Base-by-base conservation (phyloP, 345 rosid species). In the Rhizophora mangle region DNA sequence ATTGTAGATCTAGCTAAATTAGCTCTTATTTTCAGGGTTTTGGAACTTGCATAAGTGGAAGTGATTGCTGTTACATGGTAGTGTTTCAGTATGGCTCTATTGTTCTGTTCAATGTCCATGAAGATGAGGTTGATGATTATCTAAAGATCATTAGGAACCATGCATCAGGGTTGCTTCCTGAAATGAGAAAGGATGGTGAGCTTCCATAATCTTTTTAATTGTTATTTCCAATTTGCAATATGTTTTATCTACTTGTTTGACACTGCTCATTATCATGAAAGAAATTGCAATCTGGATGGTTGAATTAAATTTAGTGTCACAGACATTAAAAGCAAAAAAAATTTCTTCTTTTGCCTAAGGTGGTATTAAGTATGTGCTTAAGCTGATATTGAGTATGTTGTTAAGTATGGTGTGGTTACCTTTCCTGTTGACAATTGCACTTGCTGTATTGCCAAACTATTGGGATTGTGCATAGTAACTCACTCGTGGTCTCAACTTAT, bases 161-260 rank as follows among this genome's bases (percentile, higher is more conserved):
- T 78, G 88, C 98, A 36, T 87, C 89, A 36, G 96, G 96, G 43
- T 79, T 88, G 92, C 97, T 91, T 60, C 88, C 92, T 7, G 98
- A 94, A 71, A 91, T 88, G 98, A 88, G 86, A 79, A 94, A 89
- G 80, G 97, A 94, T 76, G 98, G 98, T 88, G 78, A 85, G 90
- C 54, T 72, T 49, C 20, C 61, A 22, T 51, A 11, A 63, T 24
- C 61, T 53, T 58, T 11, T 34, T 64, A 60, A 26, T 59, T 24
- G 6, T 65, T 4, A 8, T 39, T 54, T 61, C 30, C n/a, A 53
- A 22, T 7, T 51, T 22, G 19, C 27, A 26, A 11, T 1, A 49
- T 36, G 8, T 3, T 8, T 30, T 55, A 21, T 71, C 31, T 2
- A 15, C 16, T 30, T 7, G 4, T 9, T 4, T 55, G 31, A 53